phyloP scores from a whole-genome alignment of 805 yeast genomes.

The Nakazawaea molendinolei region DNA sequence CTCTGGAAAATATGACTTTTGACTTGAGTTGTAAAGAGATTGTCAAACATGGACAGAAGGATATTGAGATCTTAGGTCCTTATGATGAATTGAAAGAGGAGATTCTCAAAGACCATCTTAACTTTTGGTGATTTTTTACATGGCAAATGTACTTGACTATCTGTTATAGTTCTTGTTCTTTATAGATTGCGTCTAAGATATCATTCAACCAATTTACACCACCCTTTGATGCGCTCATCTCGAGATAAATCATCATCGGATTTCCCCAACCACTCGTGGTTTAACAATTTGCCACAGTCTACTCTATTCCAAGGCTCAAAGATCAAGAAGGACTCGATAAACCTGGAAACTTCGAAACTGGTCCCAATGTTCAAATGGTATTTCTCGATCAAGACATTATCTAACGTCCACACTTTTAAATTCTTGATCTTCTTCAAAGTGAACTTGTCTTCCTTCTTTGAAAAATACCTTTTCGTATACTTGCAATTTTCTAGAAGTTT shows the following conservation, averaged over 20 bases:
- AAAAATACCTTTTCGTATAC: conserved; percentile 34
- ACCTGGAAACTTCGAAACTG: conserved; percentile 35
- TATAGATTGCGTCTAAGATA: not conserved
- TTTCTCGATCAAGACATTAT: conserved; percentile 41
- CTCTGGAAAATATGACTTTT: conserved; percentile 23
- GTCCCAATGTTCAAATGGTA: conserved; percentile 37
- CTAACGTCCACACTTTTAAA: conserved; percentile 45
- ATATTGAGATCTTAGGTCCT: conserved; percentile 22
- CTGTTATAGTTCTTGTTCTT: too few species aligned
- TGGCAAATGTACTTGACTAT: too few species aligned
- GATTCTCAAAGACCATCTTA: conserved; percentile 19
- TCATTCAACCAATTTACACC: conserved; percentile 11
- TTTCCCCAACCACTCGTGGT: conserved; percentile 46
- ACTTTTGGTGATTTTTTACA: conserved; percentile 17
- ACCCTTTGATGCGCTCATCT: conserved; percentile 29
- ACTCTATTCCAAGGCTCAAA: conserved; percentile 42
- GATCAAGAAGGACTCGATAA: conserved; percentile 43
- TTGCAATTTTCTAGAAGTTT: conserved; percentile 32
- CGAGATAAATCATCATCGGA: conserved; percentile 18
- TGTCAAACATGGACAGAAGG: conserved; percentile 20
- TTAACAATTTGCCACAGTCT: conserved; percentile 47
- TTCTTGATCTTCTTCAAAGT: conserved; percentile 38
- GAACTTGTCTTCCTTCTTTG: conserved; percentile 20
- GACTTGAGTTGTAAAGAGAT: conserved; percentile 17
- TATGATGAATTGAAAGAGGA: conserved; percentile 17